A percentile compares a stretch with the other conserved stretches of the same genome.
Conservation (phyloP, 108 stramenopile species). For the Chaetoceros tenuissimus region DNA sequence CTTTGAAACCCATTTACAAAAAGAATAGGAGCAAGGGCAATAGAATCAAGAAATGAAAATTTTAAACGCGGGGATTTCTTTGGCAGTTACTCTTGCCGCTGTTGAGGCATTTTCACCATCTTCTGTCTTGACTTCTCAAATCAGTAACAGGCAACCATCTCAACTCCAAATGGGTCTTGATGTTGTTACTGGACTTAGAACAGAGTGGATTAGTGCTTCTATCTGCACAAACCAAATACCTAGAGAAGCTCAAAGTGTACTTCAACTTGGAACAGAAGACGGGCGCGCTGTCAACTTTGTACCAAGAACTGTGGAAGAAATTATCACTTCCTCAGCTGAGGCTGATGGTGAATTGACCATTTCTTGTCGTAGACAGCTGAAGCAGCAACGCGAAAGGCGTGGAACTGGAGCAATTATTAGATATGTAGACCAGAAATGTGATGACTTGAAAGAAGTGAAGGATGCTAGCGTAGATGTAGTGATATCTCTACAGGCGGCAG, state of each 20-base stretch:
- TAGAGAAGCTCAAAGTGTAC: constrained; percentile 41
- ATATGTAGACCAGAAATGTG: constrained; percentile 55
- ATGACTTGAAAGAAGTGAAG: constrained; percentile 49
- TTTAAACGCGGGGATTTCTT: too few species aligned
- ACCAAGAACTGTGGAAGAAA: constrained; percentile 64
- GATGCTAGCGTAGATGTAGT: constrained; percentile 73
- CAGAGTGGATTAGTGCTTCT: constrained; percentile 80
- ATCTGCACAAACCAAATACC: constrained; percentile 83
- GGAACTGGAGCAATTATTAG: constrained; percentile 21
- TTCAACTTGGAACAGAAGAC: constrained; percentile 71
- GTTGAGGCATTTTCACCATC: too few species aligned
- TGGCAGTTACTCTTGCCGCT: too few species aligned
- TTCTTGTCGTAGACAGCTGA: constrained; percentile 42
- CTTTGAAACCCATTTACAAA: too few species aligned
- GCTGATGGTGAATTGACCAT: constrained; percentile 47
- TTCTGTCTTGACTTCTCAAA: too few species aligned
- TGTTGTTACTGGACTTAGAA: constrained; percentile 72
- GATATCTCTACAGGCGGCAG: constrained; percentile 53
- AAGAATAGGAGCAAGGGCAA: too few species aligned
- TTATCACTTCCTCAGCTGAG: constrained; percentile 64
- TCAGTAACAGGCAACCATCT: too few species aligned
- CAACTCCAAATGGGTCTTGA: constrained; percentile 57
- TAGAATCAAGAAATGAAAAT: too few species aligned
- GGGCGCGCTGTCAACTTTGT: constrained; percentile 73
- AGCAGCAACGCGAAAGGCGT: constrained; percentile 60